Evolutionary conservation across 2,329 filamentous ascomycete genomes (phyloP).

Genomic region (Aspergillus ochraceoroseus): DNA sequence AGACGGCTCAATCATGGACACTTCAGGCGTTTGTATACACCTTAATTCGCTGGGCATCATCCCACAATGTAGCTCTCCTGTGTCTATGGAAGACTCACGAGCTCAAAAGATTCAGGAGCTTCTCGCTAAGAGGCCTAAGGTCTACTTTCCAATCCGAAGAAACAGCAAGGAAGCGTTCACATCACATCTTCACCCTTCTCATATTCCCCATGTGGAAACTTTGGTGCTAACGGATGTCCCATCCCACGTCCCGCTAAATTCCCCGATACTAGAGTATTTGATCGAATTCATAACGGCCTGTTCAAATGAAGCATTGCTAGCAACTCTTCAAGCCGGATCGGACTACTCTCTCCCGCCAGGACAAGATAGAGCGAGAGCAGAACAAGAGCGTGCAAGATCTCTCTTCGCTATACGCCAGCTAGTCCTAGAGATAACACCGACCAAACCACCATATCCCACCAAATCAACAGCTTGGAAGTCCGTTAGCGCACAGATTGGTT

Average conservation of each 20-base stretch:
- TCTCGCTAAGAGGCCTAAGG: slow-evolving; percentile 37
- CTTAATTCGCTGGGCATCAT: slow-evolving; percentile 11
- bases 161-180: slow-evolving; percentile 27
- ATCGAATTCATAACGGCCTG: slow-evolving; percentile 54
- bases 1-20: slow-evolving; percentile 8
- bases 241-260: slow-evolving; percentile 38
- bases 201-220: slow-evolving; percentile 52
- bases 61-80: slow-evolving; percentile 20
- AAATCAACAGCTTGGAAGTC: slow-evolving; percentile 36
- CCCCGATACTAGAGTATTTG: slow-evolving; percentile 43
- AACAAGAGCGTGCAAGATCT: slow-evolving; percentile 47
- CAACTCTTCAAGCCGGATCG: slow-evolving; percentile 50
- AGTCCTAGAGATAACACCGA: slow-evolving; percentile 51
- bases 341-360: slow-evolving; percentile 58
- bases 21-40: slow-evolving; percentile 2
- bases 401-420: slow-evolving; percentile 54
- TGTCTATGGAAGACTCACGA: slow-evolving; percentile 25
- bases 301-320: slow-evolving; percentile 52
- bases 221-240: slow-evolving; percentile 56
- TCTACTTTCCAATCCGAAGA: slow-evolving; percentile 27
- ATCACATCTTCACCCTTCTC: slow-evolving; percentile 50
- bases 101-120: slow-evolving; percentile 36
- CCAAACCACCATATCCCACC: slow-evolving; percentile 15
- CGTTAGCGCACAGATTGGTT: slow-evolving; percentile 45
- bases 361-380: slow-evolving; percentile 46